phyloP scores from a whole-genome alignment of 768 basidiomycete species.

The Rhodocollybia butyracea region DNA sequence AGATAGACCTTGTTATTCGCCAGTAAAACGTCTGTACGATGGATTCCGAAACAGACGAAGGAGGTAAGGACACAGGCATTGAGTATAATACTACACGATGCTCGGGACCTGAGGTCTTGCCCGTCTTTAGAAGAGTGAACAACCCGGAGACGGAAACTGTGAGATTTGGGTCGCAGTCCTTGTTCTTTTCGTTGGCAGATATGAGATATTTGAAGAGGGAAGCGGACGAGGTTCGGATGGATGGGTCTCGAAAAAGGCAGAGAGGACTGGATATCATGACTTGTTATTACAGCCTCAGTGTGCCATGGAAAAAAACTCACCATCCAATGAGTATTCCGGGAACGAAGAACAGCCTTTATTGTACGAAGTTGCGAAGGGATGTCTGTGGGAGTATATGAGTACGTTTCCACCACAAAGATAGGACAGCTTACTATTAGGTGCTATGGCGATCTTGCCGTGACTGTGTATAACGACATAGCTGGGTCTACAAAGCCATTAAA shows the following conservation, averaged over 20 bases:
- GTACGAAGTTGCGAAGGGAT: constrained; percentile 63
- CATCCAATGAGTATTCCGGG: constrained; percentile 65
- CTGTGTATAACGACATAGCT: constrained; percentile 60
- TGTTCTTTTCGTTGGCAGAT: constrained; percentile 20
- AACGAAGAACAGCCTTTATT: constrained; percentile 70
- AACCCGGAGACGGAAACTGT: constrained; percentile 59
- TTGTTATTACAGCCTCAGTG: neutral
- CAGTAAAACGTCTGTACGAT: constrained; percentile 52
- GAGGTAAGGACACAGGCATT: constrained; percentile 59
- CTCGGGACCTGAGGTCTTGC: constrained; percentile 86
- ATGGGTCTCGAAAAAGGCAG: constrained; percentile 50
- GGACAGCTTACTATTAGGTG: constrained; percentile 50
- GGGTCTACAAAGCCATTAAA: constrained; percentile 35
- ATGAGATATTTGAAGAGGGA: constrained; percentile 54
- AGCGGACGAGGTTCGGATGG: constrained; percentile 54
- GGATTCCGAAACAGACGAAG: constrained; percentile 39
- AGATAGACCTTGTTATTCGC: constrained; percentile 34
- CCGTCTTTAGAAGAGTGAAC: constrained; percentile 68
- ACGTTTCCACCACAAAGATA: neutral
- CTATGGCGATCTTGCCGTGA: constrained; percentile 51
- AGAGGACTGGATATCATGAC: constrained; percentile 41
- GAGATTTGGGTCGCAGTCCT: constrained; percentile 27
- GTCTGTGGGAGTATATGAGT: constrained; percentile 27
- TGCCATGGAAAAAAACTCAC: neutral
- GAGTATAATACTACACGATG: constrained; percentile 80